Evolutionary conservation across 371 early-diverging fungal genomes (phyloP), one percentile per base, ranked within the genome.

Genomic region (Umbelopsis sp.): DNA sequence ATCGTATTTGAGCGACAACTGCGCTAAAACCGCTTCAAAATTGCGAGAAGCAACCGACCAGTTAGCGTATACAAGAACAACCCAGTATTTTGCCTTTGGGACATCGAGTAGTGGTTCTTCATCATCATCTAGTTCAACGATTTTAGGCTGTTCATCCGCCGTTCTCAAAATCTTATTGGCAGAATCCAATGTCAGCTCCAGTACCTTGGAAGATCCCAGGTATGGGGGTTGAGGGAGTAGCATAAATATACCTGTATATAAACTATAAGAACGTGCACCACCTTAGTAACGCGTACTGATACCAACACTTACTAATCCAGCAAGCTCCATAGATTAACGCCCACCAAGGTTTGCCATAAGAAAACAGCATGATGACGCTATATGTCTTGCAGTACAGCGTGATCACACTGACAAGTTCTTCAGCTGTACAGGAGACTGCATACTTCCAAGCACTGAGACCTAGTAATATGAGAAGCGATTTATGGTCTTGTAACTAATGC

Each of bases 141-240:
- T 79, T 32, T 81, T 79, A 3, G 67, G 53, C 16, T 53, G 37
- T 20, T 24, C 20, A 22, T 64, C n/a, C 41, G 18, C 38, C 4
- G 12, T n/a, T 10, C 38, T 38, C 37, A 53, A 29, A 9, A 51
- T 52, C 7, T 32, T 52, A 7, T 24, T 4, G 9, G 29, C 18
- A 8, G 57, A 57, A 12, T 29, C 29, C 3, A 29, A 35, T 5
- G 50, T 52, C 38, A 78, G 68, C 63, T 63, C 67, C 1, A 70
- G 51, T 25, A 74, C 63, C 14, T 72, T 75, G 25, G 82, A 82
- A 9, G 88, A 84, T 1, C 88, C 88, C 38, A 76, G 83, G 64
- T 88, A 88, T 71, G 87, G 77, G 16, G 88, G 88, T 44, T 86
- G 88, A 44, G 86, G 86, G 37, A 85, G 76, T 2, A 83, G 57